A percentile compares a stretch with the other conserved stretches of the same genome.
Conservation (phyloP, 2,329 filamentous ascomycete genomes). For the Colletotrichum paranaense region DNA sequence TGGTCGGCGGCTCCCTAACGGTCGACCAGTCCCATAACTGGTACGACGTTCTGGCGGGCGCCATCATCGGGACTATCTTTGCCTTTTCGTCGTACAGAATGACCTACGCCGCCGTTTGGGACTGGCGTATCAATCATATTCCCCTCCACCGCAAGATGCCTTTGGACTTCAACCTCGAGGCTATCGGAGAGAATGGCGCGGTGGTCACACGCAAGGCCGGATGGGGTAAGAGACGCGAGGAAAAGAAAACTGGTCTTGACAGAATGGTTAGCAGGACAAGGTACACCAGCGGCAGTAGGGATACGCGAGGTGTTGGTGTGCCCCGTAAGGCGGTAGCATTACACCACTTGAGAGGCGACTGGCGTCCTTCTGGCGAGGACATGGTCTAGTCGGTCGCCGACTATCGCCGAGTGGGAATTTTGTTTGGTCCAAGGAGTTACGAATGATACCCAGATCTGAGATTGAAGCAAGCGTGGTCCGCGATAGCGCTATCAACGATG, state of each 20-base stretch:
- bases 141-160: conserved; percentile 71
- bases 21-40: conserved; percentile 82
- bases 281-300: conserved; percentile 18
- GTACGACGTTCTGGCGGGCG: conserved; percentile 77
- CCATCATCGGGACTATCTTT: conserved; percentile 72
- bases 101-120: conserved; percentile 75
- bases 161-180: conserved; percentile 59
- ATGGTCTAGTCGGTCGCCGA: conserved; percentile 5
- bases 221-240: conserved; percentile 58
- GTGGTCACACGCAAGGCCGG: conserved; percentile 69
- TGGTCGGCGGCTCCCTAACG: conserved; percentile 77
- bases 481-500: not conserved
- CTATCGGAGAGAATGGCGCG: conserved; percentile 59
- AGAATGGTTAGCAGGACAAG: not conserved
- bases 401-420: not conserved
- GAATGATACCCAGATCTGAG: not conserved
- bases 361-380: conserved; percentile 1
- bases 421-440: not conserved
- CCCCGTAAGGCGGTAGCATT: conserved; percentile 25
- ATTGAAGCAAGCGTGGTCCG: not conserved
- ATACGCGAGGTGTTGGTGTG: conserved; percentile 11
- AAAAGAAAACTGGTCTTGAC: not conserved
- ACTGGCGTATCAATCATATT: conserved; percentile 74
- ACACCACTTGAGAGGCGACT: not conserved
- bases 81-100: conserved; percentile 75